Base-by-base conservation (phyloP, 2,329 filamentous ascomycete genomes). In the Fusarium annulatum region DNA sequence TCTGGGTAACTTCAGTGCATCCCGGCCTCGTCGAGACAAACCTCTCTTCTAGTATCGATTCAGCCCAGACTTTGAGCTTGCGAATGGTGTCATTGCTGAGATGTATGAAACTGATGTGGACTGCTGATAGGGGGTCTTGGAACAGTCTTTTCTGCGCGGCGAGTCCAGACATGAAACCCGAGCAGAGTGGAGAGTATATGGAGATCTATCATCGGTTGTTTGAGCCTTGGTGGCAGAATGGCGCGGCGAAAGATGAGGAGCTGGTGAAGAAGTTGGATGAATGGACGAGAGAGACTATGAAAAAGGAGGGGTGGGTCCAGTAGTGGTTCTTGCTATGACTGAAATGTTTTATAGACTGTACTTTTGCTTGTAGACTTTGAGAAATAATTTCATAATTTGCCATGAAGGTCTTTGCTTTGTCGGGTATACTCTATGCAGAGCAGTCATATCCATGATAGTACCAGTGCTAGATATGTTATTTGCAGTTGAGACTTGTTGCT, bases 141-240 rank as follows among this genome's bases (percentile, higher is more conserved):
- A 76, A 68, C 11, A 75, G 61, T 9, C 10, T 76, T 12, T 76
- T 68, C 30, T 76, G 74, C 18, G 71, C 48, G 0, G 74, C 74
- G 0, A 64, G 74, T 16, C 58, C 12, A 0, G 59, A 73, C 6
- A 71, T 76, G 64, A 68, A 64, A n/a, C 43, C 51, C 2, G 52
- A 64, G 2, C 69, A 76, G 39, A 68, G 74, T 23, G 74, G 74
- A 0, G 41, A 51, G 6, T 76, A 76, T 15, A 36, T 76, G 21
- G 61, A 76, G 7, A 61, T 69, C 3, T 69, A 30, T 1, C 38
- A 57, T 15, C 52, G 73, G 3, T 28, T 66, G 28, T 74, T 53
- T 3, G 68, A 76, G 36, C 39, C 60, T 7, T 68, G 73, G n/a
- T 74, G 68, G 68, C 28, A 67, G 38, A 76, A 61, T 1, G 30